Evolutionary conservation across 352 stramenopile species (phyloP), one percentile per base, ranked within the genome.

Genomic region (Plasmopara muralis): DNA sequence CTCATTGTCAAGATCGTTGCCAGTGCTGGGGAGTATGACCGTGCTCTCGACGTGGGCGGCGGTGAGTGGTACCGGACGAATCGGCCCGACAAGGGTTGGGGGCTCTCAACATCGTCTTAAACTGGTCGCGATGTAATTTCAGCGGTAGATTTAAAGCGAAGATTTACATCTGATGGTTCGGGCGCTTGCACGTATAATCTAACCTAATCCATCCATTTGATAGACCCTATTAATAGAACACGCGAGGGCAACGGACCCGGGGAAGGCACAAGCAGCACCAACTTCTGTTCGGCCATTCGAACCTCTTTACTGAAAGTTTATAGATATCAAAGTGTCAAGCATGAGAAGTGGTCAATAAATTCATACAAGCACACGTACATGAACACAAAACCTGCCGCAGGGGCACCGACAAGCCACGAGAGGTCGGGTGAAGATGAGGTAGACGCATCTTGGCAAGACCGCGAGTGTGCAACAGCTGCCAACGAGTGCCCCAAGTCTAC

Each of bases 61-160:
- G 83, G 83, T 28, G 70, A 89, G 50, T 94, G 83, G 83, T 94
- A 94, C 59, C 79, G 83, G 14, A 64, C 87, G 55, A 89, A 88
- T 40, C 77, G 82, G 30, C 75, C 66, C 7, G 81, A 89, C 49
- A 65, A 82, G 43, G 79, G 79, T 41, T 91, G 81, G 80, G 64
- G 64, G 14, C 63, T 67, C 10, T 68, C 33, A 14, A 38, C 20
- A 25, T 25, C 20, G 20, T 25, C 20, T 25, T 25, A 25, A 25
- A 25, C 20, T 25, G 20, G 20, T 25, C 3, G 20, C 3, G 20
- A 25, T 25, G 20, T 25, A 25, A 25, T 3, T 25, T 25, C 20
- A 25, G 20, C 20, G 20, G 3, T 25, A 25, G 20, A 25, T 25
- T 25, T 3, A 25, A 25, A 25, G 20, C 20, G 20, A 25, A 25